phyloP scores from a whole-genome alignment of 805 yeast species.

The Ogataea nakhonphanomensis region DNA sequence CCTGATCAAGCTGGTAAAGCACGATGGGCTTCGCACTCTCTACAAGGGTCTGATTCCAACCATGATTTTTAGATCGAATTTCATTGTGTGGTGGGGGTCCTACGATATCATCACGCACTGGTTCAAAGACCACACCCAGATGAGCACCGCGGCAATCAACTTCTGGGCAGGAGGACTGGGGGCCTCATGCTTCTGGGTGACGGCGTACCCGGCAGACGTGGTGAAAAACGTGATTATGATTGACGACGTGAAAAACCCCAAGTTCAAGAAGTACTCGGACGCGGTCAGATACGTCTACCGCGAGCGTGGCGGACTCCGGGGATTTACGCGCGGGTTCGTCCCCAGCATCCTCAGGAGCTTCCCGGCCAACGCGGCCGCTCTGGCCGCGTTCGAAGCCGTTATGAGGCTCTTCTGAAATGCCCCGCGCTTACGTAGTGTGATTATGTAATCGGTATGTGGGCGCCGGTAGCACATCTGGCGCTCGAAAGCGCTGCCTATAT shows the following conservation, averaged over 20 bases:
- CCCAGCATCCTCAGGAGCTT: conserved; percentile 80
- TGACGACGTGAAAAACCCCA: conserved; percentile 69
- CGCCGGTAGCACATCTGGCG: conserved; percentile 1
- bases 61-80: conserved; percentile 81
- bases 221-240: conserved; percentile 84
- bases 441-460: not conserved
- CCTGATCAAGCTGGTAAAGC: conserved; percentile 50
- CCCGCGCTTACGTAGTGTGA: not conserved
- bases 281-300: conserved; percentile 69
- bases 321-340: conserved; percentile 76
- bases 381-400: conserved; percentile 85
- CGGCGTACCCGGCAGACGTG: conserved; percentile 87
- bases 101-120: conserved; percentile 74
- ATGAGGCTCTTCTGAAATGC: conserved; percentile 43
- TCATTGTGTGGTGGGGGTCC: conserved; percentile 92
- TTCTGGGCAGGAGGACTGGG: conserved; percentile 92
- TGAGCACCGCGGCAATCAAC: conserved; percentile 69
- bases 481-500: not conserved
- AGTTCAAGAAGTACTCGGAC: conserved; percentile 64
- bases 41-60: conserved; percentile 85
- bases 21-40: conserved; percentile 66
- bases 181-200: conserved; percentile 84
- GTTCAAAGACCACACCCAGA: conserved; percentile 59
- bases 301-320: conserved; percentile 56
- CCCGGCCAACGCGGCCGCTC: conserved; percentile 93